Conservation (phyloP, 176 grass and related monocot genomes). For the Zea mays region Zm-B73-REFERENCE-NAM-5.0 NC_050096.1:201727001-201727500, state of each 20-base stretch:
- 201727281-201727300: conserved; percentile 48
- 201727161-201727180: not conserved
- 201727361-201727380: conserved; percentile 30
- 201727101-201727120: not conserved
- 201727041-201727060: too few species aligned
- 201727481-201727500: too few species aligned
- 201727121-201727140: not conserved
- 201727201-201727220: not conserved
- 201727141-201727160: conserved; percentile 19
- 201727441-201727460: too few species aligned
- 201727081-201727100: too few species aligned
- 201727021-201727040: too few species aligned
- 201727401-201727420: too few species aligned
- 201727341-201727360: conserved; percentile 36
- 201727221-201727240: not conserved
- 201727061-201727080: too few species aligned
- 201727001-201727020: not conserved
- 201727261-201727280: not conserved
- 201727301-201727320: conserved; percentile 9
- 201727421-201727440: too few species aligned
- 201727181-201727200: too few species aligned
- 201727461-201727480: too few species aligned
- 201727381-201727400: too few species aligned
- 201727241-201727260: conserved; percentile 6
- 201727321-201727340: conserved; percentile 37